Evolutionary conservation across 257 asterid genomes (phyloP), one percentile per base, ranked within the genome.

Genomic region (Cruciata laevipes): DNA sequence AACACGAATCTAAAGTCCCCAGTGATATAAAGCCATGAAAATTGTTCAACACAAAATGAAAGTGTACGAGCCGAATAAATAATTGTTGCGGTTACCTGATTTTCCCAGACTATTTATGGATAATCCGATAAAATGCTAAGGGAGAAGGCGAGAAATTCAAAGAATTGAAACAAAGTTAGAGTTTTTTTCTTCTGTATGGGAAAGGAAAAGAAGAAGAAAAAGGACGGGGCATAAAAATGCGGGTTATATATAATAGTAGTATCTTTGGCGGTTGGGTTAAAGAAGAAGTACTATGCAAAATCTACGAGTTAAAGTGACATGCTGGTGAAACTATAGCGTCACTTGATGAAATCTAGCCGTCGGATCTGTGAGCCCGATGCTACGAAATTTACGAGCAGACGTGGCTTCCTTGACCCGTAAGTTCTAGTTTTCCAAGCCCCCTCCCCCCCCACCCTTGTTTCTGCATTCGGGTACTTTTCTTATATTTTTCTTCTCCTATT

Each of bases 221-320:
- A 7, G 16, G 55, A 47, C 3, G 18, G 69, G 17, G 21, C 4
- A 53, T 17, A 55, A 1, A 55, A 8, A 47, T 53, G 42, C 18
- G 44, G 44, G 5, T 63, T 30, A 61, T 71, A 47, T 71, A 63
- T 71, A 33, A 63, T 53, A 65, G 53, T 27, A 27, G 63, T 63
- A 37, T 58, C 75, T 65, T 55, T 32, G 52, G 66, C 66, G 38
- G 71, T 55, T 56, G 75, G 38, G 71, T 38, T 56, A 66, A 71
- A n/a, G n/a, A n/a, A n/a, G 40, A 64, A 65, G 31, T n/a, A 4
- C 66, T 38, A 55, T 11, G 70, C 51, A 23, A 42, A 47, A 65
- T 53, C 71, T 30, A 24, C 56, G 0, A 6, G 63, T 17, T 71
- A 25, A 40, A 38, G 51, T 38, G 17, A 38, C 66, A 0, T 56